Percentiles rank a stretch among this genome's conserved stretches.
These are phyloP conservation scores for Globisporangium spinosum DNA, from an alignment of 352 stramenopile species.

Conservation along the genomic window DNA sequence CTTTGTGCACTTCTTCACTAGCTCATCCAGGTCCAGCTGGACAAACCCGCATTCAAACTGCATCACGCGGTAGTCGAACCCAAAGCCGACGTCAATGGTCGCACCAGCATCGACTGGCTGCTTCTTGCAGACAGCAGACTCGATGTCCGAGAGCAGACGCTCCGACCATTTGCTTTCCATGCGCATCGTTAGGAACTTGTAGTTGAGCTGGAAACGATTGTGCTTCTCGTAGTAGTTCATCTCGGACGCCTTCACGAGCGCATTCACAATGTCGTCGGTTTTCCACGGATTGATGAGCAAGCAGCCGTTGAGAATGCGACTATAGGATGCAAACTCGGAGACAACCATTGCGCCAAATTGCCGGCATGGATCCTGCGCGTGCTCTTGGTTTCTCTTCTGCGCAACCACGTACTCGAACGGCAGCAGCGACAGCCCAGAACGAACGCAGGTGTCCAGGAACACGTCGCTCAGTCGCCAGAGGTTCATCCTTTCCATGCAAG, in stretches of 20 bases:
- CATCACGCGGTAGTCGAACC: constrained; percentile 94
- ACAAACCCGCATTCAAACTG: constrained; percentile 94
- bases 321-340: constrained; percentile 96
- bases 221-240: constrained; percentile 81
- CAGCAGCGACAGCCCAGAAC: constrained; percentile 61
- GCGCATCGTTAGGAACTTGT: constrained; percentile 80
- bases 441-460: constrained; percentile 68
- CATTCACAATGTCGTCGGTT: constrained; percentile 77
- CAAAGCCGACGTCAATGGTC: constrained; percentile 91
- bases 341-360: constrained; percentile 90
- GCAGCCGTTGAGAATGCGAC: constrained; percentile 94
- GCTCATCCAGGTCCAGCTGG: constrained; percentile 85
- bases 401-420: constrained; percentile 78
- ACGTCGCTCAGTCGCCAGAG: constrained; percentile 68
- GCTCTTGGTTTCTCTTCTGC: constrained; percentile 48
- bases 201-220: constrained; percentile 71
- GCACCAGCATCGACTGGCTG: constrained; percentile 40
- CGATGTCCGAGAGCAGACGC: constrained; percentile 93
- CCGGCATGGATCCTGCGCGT: constrained; percentile 28
- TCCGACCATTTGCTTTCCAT: constrained; percentile 91
- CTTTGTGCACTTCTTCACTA: constrained; percentile 79
- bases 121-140: constrained; percentile 59
- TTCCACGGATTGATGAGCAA: constrained; percentile 98
- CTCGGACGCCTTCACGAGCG: constrained; percentile 55
- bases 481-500: constrained; percentile 62